Conservation (phyloP, 2,329 filamentous ascomycete species). For the Aspergillus phoenicis region DNA sequence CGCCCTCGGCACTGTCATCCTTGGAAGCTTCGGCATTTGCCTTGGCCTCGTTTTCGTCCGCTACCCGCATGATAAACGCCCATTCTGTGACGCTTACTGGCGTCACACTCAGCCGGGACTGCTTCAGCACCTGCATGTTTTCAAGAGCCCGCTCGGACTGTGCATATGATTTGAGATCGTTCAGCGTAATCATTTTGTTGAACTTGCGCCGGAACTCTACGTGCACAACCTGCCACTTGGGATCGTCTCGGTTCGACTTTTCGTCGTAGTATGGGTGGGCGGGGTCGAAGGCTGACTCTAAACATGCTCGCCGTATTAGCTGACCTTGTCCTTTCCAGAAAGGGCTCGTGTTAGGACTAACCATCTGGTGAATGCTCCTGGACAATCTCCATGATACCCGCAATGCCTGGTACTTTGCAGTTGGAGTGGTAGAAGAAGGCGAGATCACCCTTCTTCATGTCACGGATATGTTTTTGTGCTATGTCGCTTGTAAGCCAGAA, state of each 20-base stretch:
- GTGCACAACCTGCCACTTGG: slow-evolving; percentile 86
- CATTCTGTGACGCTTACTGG: slow-evolving; percentile 51
- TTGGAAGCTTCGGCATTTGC: slow-evolving; percentile 9
- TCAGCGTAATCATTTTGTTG: slow-evolving; percentile 67
- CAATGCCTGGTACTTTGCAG: slow-evolving; percentile 85
- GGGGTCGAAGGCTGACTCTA: slow-evolving; percentile 71
- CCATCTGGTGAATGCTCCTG: slow-evolving; percentile 78
- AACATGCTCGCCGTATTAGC: slow-evolving; percentile 15
- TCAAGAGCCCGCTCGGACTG: slow-evolving; percentile 58
- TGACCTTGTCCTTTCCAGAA: not conserved
- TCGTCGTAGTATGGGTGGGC: slow-evolving; percentile 81
- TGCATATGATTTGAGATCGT: slow-evolving; percentile 69
- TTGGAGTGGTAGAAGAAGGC: slow-evolving; percentile 98
- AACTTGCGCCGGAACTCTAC: slow-evolving; percentile 88
- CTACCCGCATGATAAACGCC: slow-evolving; percentile 51
- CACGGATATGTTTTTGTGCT: slow-evolving; percentile 85
- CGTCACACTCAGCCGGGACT: slow-evolving; percentile 77
- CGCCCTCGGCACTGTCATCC: slow-evolving; percentile 9
- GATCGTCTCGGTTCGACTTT: slow-evolving; percentile 68
- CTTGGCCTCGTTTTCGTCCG: slow-evolving; percentile 33
- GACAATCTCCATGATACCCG: slow-evolving; percentile 86
- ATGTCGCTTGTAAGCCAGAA: slow-evolving; percentile 12
- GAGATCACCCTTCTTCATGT: slow-evolving; percentile 87
- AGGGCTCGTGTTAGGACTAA: slow-evolving; percentile 47
- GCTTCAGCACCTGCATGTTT: slow-evolving; percentile 80